Conservation (phyloP, 2,329 filamentous ascomycete species). For the Colletotrichum sp. region DNA sequence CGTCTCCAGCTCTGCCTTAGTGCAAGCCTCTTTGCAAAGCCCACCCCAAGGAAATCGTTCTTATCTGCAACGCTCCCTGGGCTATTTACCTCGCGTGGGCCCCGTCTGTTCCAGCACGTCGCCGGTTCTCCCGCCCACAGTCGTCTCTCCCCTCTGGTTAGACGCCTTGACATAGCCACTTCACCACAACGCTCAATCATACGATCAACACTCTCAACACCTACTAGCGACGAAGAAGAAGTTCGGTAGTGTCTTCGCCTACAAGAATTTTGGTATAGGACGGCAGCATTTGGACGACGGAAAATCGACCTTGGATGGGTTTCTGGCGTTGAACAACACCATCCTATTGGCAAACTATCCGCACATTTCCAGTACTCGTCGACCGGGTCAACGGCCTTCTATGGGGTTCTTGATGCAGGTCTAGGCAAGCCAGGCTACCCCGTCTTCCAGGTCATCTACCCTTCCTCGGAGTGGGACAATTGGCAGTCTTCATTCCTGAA, state of each 20-base stretch:
- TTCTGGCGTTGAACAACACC: neutral
- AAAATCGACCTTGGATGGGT: neutral
- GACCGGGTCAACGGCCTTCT: neutral
- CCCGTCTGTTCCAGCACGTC: neutral
- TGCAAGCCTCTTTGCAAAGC: slow-evolving; percentile 12
- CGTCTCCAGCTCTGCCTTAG: slow-evolving; percentile 8
- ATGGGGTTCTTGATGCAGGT: neutral
- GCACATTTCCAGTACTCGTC: neutral
- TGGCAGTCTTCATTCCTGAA: neutral
- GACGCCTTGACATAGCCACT: neutral
- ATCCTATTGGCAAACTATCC: neutral
- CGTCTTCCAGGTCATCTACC: neutral
- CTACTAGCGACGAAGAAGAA: neutral
- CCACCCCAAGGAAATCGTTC: neutral
- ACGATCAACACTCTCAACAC: neutral
- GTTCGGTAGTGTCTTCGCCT: neutral
- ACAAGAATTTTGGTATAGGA: neutral
- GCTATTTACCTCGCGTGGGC: slow-evolving; percentile 15
- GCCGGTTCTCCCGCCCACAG: neutral
- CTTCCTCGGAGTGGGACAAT: neutral
- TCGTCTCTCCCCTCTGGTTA: neutral
- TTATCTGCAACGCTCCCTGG: slow-evolving; percentile 11
- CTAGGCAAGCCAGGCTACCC: neutral
- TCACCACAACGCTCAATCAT: neutral
- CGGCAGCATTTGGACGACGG: neutral